phyloP scores from a whole-genome alignment of 441 rosid species.

The Gossypium lobatum region DNA sequence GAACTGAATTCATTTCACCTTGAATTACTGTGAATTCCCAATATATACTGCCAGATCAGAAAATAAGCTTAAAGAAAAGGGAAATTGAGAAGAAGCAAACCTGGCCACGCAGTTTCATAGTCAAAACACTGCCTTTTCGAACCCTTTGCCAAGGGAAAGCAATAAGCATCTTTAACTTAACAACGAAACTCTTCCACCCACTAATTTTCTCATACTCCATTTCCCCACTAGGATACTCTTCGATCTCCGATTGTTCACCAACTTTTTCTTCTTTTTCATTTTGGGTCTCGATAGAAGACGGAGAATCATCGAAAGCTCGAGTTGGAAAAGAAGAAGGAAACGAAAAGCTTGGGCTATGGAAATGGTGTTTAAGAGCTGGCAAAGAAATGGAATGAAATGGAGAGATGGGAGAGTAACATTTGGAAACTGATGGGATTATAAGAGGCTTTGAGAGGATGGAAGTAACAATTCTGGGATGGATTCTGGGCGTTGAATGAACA shows the following conservation, averaged over 20 bases:
- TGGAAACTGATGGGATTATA: constrained; percentile 22
- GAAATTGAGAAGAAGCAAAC: constrained; percentile 23
- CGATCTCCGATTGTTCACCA: constrained; percentile 15
- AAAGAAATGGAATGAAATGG: background rate
- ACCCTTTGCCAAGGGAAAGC: constrained; percentile 92
- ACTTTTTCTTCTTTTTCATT: constrained; percentile 18
- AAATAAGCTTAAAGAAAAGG: background rate
- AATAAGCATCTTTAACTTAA: constrained; percentile 65
- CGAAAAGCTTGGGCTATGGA: constrained; percentile 3
- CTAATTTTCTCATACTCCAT: constrained; percentile 43
- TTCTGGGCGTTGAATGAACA: constrained; percentile 37
- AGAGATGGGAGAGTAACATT: constrained; percentile 15
- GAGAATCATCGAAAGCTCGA: constrained; percentile 58
- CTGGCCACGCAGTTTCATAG: constrained; percentile 90
- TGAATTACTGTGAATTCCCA: too few species aligned
- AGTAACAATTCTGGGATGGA: constrained; percentile 25
- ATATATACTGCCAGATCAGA: background rate
- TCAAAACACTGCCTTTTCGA: constrained; percentile 75
- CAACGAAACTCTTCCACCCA: constrained; percentile 56
- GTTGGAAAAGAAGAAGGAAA: constrained; percentile 29
- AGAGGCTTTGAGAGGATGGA: constrained; percentile 20
- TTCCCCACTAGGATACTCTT: constrained; percentile 72
- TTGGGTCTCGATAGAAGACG: constrained; percentile 31
- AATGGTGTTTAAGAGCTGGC: background rate
- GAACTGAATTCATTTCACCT: too few species aligned